Evolutionary conservation across 208 protist genomes (phyloP).

Genomic region (Acanthamoeba comandoni): DNA sequence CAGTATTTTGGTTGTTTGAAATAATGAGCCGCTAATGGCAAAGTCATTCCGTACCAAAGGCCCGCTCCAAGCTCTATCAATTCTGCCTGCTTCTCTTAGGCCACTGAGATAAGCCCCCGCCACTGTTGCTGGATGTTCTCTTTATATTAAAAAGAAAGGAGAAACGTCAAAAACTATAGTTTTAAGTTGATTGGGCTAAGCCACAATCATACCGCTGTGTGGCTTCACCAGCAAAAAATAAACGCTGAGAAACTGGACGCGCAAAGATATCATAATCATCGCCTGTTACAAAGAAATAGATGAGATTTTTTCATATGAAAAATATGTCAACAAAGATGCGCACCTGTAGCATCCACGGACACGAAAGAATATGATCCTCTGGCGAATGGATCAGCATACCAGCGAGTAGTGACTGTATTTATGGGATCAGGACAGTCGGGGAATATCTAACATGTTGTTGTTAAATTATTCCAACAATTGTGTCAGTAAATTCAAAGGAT

Average conservation of each 20-base stretch:
- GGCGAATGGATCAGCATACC: constrained; percentile 40
- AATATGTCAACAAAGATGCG: neutral
- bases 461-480: no score
- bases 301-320: neutral
- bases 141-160: no score
- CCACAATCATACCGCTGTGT: no score
- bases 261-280: constrained; percentile 70
- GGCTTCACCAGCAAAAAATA: constrained; percentile 71
- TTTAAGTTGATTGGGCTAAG: no score
- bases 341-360: constrained; percentile 52
- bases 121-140: constrained; percentile 68
- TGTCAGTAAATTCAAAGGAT: no score
- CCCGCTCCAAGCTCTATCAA: constrained; percentile 68
- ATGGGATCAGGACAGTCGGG: constrained; percentile 49
- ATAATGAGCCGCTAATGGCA: no score
- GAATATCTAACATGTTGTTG: no score
- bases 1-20: no score
- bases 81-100: constrained; percentile 55
- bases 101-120: constrained; percentile 69
- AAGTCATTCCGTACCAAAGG: no score
- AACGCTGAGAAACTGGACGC: constrained; percentile 47
- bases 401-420: constrained; percentile 45
- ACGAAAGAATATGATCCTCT: constrained; percentile 67
- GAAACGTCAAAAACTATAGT: no score
- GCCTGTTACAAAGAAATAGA: neutral